A percentile compares a stretch with the other conserved stretches of the same genome.
These are phyloP conservation scores for Tuber calosporum DNA, from an alignment of 495 filamentous ascomycete genomes.

Conservation along the genomic window DNA sequence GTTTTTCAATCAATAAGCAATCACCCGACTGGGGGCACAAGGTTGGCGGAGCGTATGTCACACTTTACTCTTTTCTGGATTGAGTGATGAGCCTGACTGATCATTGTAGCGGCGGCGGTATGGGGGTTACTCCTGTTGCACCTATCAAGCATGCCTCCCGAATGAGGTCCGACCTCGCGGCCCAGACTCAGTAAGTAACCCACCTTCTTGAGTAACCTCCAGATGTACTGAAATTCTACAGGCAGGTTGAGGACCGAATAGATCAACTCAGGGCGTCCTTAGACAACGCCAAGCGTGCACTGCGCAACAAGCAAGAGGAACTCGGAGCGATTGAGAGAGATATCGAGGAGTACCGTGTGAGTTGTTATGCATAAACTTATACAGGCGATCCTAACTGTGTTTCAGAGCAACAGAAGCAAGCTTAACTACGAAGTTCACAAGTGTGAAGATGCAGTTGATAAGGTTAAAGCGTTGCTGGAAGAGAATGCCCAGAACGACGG, in stretches of 20 bases:
- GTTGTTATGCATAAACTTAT: conserved; percentile 28
- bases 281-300: conserved; percentile 23
- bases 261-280: conserved; percentile 38
- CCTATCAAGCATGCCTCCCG: conserved; percentile 48
- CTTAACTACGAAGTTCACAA: conserved; percentile 53
- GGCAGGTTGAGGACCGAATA: conserved; percentile 47
- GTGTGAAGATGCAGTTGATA: conserved; percentile 53
- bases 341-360: conserved; percentile 26
- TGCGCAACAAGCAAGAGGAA: conserved; percentile 24
- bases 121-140: conserved; percentile 52
- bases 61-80: conserved; percentile 6
- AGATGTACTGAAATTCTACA: conserved; percentile 16
- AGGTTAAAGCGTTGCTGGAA: conserved; percentile 56
- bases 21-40: conserved; percentile 56
- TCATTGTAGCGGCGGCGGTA: conserved; percentile 51
- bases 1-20: conserved; percentile 56
- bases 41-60: conserved; percentile 38
- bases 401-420: conserved; percentile 47
- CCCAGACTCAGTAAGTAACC: conserved; percentile 54
- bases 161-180: conserved; percentile 72
- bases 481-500: conserved; percentile 54
- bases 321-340: conserved; percentile 15
- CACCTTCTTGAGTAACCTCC: conserved; percentile 36
- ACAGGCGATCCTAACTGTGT: conserved; percentile 44
- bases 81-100: conserved; percentile 11